Conservation (phyloP, 192 early-diverging fungal species). For the Haplosporangium gracile region DNA sequence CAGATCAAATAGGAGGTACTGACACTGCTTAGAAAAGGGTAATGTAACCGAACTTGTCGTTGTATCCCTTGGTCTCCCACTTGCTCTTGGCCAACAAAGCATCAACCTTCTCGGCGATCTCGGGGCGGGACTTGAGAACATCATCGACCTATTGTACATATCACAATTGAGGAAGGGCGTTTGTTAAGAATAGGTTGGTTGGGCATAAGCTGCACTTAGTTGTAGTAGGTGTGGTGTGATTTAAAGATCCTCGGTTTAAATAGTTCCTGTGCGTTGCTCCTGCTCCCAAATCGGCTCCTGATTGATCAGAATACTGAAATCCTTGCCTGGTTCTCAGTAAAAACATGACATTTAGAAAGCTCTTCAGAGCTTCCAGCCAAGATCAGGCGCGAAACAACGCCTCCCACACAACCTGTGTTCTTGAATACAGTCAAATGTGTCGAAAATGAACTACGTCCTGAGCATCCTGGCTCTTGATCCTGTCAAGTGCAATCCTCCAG, state of each 20-base stretch:
- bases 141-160: conserved; percentile 81
- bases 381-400: no score
- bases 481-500: no score
- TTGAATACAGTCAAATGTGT: no score
- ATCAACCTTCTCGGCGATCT: conserved; percentile 89
- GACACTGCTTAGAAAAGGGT: conserved; percentile 70
- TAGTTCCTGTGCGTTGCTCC: background rate
- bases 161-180: background rate
- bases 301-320: background rate
- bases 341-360: no score
- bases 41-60: conserved; percentile 91
- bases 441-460: no score
- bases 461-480: no score
- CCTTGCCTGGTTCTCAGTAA: background rate
- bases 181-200: background rate
- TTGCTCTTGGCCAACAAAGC: conserved; percentile 93
- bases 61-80: conserved; percentile 95
- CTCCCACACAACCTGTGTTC: no score
- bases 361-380: no score
- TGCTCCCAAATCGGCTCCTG: background rate
- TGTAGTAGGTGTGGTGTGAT: background rate
- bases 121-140: conserved; percentile 93
- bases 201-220: background rate
- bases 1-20: background rate
- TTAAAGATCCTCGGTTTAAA: background rate